Base-by-base conservation (phyloP, 192 early-diverging fungal species). In the Coemansia asiatica region DNA sequence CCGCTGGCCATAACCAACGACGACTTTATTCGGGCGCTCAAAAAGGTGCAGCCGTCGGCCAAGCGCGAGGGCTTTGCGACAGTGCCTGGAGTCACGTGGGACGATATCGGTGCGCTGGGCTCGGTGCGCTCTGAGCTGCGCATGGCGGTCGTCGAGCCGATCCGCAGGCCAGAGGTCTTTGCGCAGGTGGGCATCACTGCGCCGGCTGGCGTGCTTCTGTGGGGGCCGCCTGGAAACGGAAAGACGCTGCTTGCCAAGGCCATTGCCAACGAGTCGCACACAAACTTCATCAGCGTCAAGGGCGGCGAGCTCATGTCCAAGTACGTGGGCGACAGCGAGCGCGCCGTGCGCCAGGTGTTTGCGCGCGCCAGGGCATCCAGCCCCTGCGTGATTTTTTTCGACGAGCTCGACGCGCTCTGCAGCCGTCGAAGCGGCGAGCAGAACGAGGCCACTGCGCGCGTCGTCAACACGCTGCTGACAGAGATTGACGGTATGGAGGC, bases 1-100 rank as follows among this genome's bases (percentile, higher is more conserved):
- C 85, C 91, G 8, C 76, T 98, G 7, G 84, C 86, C 23, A 94
- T 99, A 64, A 90, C 85, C 7, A 83, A 86, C 54, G 89, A 86
- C 1, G 97, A 99, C 74, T 99, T 99, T 75, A 61, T 90, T 10
- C 78, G 84, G 51, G 96, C 96, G 0, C 67, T 96, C 44, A 87
- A 84, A 31, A 93, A 94, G 63, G 97, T 99, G 0, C 95, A 98
- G 76, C 97, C 97, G 6, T 94, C 93, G 4, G 88, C 95, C 21
- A 97, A 99, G 67, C 92, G 97, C 67, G 97, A 99, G 76, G 97
- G 97, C 6, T 99, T 99, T 83, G 96, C 97, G 0, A 97, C 97
- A 0, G 94, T 97, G 0, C 96, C 97, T 0, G 97, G 91, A 53
- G 93, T 98, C 7, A 86, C 90, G 1, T 99, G 97, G 97, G 91